Conservation (phyloP, 2,329 filamentous ascomycete species). For the Zasmidium angulare region DNA sequence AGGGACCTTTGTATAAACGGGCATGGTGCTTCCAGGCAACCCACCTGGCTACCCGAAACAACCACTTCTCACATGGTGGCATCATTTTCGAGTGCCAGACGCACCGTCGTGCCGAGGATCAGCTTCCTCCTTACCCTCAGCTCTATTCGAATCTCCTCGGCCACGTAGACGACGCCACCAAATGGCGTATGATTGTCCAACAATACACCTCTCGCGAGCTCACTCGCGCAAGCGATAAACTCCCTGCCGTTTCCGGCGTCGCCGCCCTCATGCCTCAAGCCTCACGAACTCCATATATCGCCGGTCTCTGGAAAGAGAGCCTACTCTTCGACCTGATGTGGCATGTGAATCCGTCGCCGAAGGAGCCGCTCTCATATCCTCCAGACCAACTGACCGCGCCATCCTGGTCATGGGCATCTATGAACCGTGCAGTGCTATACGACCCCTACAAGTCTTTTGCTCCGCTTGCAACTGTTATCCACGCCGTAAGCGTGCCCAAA, state of each 20-base stretch:
- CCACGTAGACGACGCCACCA: neutral
- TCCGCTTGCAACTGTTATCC: neutral
- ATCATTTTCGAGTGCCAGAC: slow-evolving; percentile 13
- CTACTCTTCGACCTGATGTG: slow-evolving; percentile 7
- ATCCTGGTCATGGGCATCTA: slow-evolving; percentile 11
- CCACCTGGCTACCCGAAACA: slow-evolving; percentile 2
- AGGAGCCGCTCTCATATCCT: neutral
- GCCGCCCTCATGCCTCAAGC: slow-evolving; percentile 1
- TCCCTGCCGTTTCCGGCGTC: slow-evolving; percentile 10
- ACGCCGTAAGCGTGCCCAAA: neutral
- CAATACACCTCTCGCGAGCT: slow-evolving; percentile 7
- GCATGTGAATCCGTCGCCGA: slow-evolving; percentile 5
- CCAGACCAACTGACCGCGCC: slow-evolving; percentile 3
- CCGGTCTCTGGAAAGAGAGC: slow-evolving; percentile 7
- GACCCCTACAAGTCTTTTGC: neutral
- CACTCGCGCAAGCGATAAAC: slow-evolving; percentile 4
- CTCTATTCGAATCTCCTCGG: neutral
- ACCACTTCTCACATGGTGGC: slow-evolving; percentile 4
- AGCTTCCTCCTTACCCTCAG: slow-evolving; percentile 1
- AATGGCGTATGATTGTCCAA: slow-evolving; percentile 8
- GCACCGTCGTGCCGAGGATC: slow-evolving; percentile 8
- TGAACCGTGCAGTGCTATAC: slow-evolving; percentile 7
- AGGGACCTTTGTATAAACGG: slow-evolving; percentile 8
- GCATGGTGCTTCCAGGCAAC: slow-evolving; percentile 16
- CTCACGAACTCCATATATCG: slow-evolving; percentile 1